Percentiles rank a stretch among this genome's conserved stretches.
Evolutionary conservation across 1,284 basidiomycete species (phyloP).

Genomic region (Austroboletus novae-zelandiae): DNA sequence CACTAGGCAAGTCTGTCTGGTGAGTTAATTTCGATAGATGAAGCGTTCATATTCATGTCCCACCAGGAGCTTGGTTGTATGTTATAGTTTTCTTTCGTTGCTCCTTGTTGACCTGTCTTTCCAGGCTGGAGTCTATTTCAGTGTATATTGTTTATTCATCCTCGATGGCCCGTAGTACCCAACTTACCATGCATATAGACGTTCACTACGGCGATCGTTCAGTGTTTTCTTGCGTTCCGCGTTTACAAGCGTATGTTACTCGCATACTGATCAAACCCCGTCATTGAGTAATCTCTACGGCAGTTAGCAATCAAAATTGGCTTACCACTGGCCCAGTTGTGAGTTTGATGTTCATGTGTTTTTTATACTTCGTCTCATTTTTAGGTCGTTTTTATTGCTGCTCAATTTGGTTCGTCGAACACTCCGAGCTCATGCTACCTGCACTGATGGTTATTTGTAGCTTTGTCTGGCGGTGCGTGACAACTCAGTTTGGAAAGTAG

Average conservation of each 20-base stretch:
- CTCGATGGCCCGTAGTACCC: background rate
- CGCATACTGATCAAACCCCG: background rate
- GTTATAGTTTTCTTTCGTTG: too few species aligned
- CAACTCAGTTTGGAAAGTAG: background rate
- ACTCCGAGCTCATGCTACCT: background rate
- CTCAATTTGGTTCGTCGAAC: slow-evolving; percentile 46
- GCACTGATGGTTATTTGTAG: slow-evolving; percentile 9
- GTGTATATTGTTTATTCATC: slow-evolving; percentile 10
- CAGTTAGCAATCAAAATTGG: slow-evolving; percentile 29
- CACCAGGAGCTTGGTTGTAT: slow-evolving; percentile 46
- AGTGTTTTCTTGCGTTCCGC: slow-evolving; percentile 31
- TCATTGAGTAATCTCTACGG: background rate
- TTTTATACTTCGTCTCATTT: background rate
- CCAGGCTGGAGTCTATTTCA: slow-evolving; percentile 38
- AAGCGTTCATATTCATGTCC: background rate
- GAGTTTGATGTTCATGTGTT: background rate
- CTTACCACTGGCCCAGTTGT: slow-evolving; percentile 8
- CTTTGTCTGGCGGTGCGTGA: slow-evolving; percentile 18
- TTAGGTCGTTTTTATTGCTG: slow-evolving; percentile 38
- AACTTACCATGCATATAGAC: too few species aligned
- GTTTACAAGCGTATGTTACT: slow-evolving; percentile 24
- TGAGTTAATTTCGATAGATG: slow-evolving; percentile 25
- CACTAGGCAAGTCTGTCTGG: slow-evolving; percentile 45
- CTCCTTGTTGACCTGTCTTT: too few species aligned
- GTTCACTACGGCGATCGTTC: slow-evolving; percentile 37